Evolutionary conservation across 768 basidiomycete genomes (phyloP), one percentile per base, ranked within the genome.

Genomic region (Termitomyces bulborhizus): DNA sequence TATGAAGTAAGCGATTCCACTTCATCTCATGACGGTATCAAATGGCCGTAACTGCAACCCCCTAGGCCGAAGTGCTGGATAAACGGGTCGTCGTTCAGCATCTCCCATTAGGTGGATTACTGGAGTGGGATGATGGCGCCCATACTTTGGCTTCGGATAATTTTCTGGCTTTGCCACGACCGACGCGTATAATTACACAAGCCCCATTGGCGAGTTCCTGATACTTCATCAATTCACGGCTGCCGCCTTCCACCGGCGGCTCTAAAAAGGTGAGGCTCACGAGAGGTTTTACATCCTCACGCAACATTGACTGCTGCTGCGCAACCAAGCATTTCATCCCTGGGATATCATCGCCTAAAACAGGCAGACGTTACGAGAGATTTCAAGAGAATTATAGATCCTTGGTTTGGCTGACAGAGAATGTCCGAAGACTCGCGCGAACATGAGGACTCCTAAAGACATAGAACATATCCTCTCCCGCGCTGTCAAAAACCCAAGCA

Each of bases 81-180:
- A 98, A 98, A 70, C 81, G 90, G 15, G 95, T 98, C n/a, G 96
- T 98, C 4, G 92, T 98, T 3, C 95, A 98, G 68, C 94, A 97
- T 66, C 74, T 98, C 47, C 88, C 89, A 7, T 77, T 97, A 24
- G 94, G 93, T 18, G 89, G 91, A 0, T 63, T 93, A 26, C 71
- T 95, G 53, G 81, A 83, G 63, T 92, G 90, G 90, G 75, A 70
- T 46, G 32, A 44, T 26, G 32, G 44, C 36, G 46, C 43, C 46
- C 44, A 21, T 21, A 44, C 46, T 37, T 56, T 47, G 55, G 56
- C 47, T 45, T 52, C 59, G 43, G 58, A 59, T 15, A 51, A 40
- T 29, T 27, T 34, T 24, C 46, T 43, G 41, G 49, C 32, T 27
- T 27, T 42, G 42, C 53, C 61, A 49, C 44, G 27, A 46, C 26